Base-by-base conservation (phyloP, 345 rosid genomes). In the Hibiscus mutabilis region DNA sequence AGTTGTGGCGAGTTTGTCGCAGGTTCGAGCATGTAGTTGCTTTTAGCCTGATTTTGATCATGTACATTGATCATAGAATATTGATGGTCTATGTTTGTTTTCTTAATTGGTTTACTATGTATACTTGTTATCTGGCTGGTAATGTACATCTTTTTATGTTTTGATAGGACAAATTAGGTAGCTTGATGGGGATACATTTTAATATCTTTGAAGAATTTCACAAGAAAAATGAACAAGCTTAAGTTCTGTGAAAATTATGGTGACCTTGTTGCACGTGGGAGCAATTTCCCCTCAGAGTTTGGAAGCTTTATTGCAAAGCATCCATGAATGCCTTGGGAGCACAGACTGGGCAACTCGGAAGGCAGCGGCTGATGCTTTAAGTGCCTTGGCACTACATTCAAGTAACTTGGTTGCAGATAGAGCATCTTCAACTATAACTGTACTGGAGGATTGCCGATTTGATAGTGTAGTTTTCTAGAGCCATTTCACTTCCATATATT, bases 271-370 rank as follows among this genome's bases (percentile, higher is more conserved):
- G 75, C 89, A 96, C 98, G 97, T 86, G 58, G 97, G 93, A 79
- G 94, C 97, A 61, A 85, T 96, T 82, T 86, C 91, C 64, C 97
- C 92, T 11, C 97, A 84, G 72, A 90, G 91, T 73, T 78, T 96
- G 77, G 95, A 88, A 18, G 74, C 88, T 25, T 82, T 96, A 83
- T 79, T 96, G 77, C 95, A 92, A 75, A 84, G 85, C 74, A 91
- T 92, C 69, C 94, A 88, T 73, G 97, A 88, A 18, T 92, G 96
- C 82, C 89, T 96, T 68, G 87, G 93, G 58, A 96, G 92, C 85
- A 74, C 97, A 71, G 99, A 96, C 83, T 96, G 98, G 99, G 93
- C 84, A 4, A 91, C 97, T 27, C 92, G 99, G 14, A 96, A 96
- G 79, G 98, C 99, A 73, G 96, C 98, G 66, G 90, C 97, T 71